Conservation (phyloP, 768 basidiomycete species). For the Daedaleopsis sinensis region DNA sequence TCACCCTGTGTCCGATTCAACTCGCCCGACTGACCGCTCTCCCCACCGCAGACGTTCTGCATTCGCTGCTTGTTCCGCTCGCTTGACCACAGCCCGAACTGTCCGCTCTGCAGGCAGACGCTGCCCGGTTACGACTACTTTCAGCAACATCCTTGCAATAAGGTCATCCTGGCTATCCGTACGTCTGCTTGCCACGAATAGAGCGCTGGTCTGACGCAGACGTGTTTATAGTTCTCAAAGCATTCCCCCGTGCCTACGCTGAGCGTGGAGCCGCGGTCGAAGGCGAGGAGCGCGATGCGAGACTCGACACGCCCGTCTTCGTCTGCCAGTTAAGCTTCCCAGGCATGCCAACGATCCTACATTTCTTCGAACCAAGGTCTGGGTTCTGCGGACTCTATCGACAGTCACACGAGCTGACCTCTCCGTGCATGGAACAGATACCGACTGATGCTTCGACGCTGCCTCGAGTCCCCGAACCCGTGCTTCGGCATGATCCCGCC, state of each 20-base stretch:
- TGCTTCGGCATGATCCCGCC: conserved; percentile 94
- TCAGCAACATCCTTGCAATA: conserved; percentile 79
- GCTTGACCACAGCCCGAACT: conserved; percentile 79
- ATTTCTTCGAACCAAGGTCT: conserved; percentile 90
- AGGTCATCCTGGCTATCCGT: conserved; percentile 72
- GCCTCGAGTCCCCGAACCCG: conserved; percentile 75
- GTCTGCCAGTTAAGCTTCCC: conserved; percentile 91
- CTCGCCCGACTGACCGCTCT: neutral
- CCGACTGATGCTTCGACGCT: conserved; percentile 96
- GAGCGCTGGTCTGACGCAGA: conserved; percentile 10
- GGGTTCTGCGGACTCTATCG: conserved; percentile 1
- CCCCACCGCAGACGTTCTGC: conserved; percentile 81
- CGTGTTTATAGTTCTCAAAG: conserved; percentile 55
- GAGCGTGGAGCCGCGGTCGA: conserved; percentile 66
- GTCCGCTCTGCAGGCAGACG: conserved; percentile 84
- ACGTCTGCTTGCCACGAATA: conserved; percentile 9
- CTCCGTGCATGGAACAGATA: conserved; percentile 48
- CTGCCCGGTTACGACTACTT: conserved; percentile 79
- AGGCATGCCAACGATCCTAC: conserved; percentile 84
- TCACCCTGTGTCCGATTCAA: neutral
- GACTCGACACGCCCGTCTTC: conserved; percentile 90
- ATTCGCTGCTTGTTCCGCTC: conserved; percentile 86
- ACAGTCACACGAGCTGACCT: neutral
- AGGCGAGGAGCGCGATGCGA: conserved; percentile 75
- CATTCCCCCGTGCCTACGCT: conserved; percentile 68